Evolutionary conservation across 2,329 filamentous ascomycete species (phyloP).

Genomic region (Colletotrichum tropicicola): DNA sequence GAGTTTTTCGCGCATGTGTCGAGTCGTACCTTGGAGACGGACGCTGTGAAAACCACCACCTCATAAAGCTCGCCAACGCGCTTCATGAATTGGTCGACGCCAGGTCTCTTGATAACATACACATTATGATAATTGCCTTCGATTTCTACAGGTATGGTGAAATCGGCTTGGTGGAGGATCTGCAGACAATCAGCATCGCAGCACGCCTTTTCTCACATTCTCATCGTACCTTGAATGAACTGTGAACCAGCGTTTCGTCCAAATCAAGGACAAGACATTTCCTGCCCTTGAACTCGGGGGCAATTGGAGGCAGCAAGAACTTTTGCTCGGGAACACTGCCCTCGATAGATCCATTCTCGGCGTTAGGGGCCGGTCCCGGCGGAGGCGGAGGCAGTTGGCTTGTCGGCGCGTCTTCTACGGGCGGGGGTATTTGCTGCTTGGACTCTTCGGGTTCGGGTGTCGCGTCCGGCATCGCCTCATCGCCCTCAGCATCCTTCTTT

Average conservation of each 20-base stretch:
- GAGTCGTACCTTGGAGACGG: conserved; percentile 85
- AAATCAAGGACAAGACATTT: conserved; percentile 96
- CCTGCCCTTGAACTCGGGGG: conserved; percentile 81
- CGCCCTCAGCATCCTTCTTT: conserved; percentile 62
- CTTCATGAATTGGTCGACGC: conserved; percentile 99
- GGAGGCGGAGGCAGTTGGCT: conserved; percentile 55
- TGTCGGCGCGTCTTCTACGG: conserved; percentile 47
- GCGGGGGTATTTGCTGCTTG: conserved; percentile 45
- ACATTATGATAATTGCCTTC: conserved; percentile 99
- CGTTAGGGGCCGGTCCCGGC: conserved; percentile 50
- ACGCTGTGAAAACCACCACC: conserved; percentile 98
- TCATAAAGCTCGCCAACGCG: conserved; percentile 97
- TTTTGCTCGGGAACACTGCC: conserved; percentile 56
- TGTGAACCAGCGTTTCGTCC: conserved; percentile 97
- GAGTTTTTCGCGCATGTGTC: conserved; percentile 22
- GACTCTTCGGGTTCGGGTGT: conserved; percentile 60
- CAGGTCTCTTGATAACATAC: conserved; percentile 99
- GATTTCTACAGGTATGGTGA: conserved; percentile 98
- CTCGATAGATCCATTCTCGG: conserved; percentile 17
- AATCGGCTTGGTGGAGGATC: conserved; percentile 98
- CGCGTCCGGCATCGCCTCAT: conserved; percentile 74
- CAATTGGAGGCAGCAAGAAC: conserved; percentile 83
- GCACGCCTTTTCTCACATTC: neutral
- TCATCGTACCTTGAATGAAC: conserved; percentile 88
- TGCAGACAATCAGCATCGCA: conserved; percentile 46